phyloP scores from a whole-genome alignment of 805 yeast species.

The Suhomyces canberraensis region DNA sequence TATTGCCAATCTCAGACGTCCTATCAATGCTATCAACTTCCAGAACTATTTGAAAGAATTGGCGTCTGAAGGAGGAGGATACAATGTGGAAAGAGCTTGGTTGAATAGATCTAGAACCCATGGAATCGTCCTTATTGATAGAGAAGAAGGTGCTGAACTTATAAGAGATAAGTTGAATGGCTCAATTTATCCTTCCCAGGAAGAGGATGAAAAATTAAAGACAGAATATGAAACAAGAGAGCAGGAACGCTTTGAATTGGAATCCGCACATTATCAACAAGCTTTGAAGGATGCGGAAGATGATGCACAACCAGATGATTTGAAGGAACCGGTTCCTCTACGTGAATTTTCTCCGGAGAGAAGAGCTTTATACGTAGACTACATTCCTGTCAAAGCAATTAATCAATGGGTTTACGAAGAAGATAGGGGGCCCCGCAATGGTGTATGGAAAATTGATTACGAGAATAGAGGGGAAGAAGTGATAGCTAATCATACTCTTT shows the following conservation, averaged over 20 bases:
- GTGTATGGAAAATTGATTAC: conserved; percentile 44
- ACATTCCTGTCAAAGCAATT: conserved; percentile 43
- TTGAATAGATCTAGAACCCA: conserved; percentile 40
- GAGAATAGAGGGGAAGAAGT: conserved; percentile 30
- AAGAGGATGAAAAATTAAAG: conserved; percentile 19
- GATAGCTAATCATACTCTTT: conserved; percentile 30
- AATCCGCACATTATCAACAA: conserved; percentile 9
- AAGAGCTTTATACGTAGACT: conserved; percentile 37
- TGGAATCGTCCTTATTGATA: conserved; percentile 39
- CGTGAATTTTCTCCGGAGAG: conserved; percentile 14
- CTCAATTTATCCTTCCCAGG: conserved; percentile 27
- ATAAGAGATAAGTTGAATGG: conserved; percentile 36
- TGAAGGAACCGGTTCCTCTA: conserved; percentile 10
- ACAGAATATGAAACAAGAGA: conserved; percentile 16
- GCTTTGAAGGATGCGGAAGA: conserved; percentile 15
- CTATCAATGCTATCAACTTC: conserved; percentile 36
- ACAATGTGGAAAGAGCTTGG: conserved; percentile 44
- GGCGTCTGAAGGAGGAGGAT: conserved; percentile 20
- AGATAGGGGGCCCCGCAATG: conserved; percentile 42
- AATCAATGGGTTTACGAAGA: conserved; percentile 48
- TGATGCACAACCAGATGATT: conserved; percentile 8
- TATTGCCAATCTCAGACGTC: conserved; percentile 41
- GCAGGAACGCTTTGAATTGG: conserved; percentile 17
- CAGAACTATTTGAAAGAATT: conserved; percentile 32
- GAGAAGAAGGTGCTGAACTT: conserved; percentile 37